phyloP scores from a whole-genome alignment of 2,329 filamentous ascomycete species.

The Pseudofabraea citricarpa region DNA sequence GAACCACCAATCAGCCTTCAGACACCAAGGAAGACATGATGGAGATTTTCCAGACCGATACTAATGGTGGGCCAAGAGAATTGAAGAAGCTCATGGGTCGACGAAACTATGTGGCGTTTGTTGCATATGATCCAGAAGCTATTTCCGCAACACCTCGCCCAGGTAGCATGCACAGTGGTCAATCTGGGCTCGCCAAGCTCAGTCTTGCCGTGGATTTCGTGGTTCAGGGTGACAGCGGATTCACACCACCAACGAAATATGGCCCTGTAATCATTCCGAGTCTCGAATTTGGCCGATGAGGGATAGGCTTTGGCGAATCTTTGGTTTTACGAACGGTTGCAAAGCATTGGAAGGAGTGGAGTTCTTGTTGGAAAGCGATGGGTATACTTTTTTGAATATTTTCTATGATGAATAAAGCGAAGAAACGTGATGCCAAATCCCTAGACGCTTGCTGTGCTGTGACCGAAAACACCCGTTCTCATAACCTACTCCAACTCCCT shows the following conservation, averaged over 20 bases:
- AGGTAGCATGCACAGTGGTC: constrained; percentile 27
- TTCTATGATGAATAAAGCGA: too few species aligned
- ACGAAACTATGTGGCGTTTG: constrained; percentile 86
- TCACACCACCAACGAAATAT: constrained; percentile 84
- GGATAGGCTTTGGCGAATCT: constrained; percentile 1
- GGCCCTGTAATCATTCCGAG: constrained; percentile 93
- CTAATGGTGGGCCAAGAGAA: constrained; percentile 76
- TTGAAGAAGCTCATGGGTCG: constrained; percentile 89
- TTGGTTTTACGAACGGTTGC: constrained; percentile 1
- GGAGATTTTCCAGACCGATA: constrained; percentile 96
- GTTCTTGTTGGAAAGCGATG: constrained; percentile 4
- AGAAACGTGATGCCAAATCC: too few species aligned
- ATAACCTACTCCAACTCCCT: not conserved
- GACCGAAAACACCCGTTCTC: not conserved
- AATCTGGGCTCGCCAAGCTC: constrained; percentile 56
- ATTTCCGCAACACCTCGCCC: constrained; percentile 23
- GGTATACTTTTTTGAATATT: not conserved
- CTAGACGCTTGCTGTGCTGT: not conserved
- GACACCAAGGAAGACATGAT: constrained; percentile 99
- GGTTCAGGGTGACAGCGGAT: constrained; percentile 85
- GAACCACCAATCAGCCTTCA: constrained; percentile 65
- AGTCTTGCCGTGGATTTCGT: constrained; percentile 95
- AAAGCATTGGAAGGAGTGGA: constrained; percentile 14
- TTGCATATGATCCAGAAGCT: constrained; percentile 89
- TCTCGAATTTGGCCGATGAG: constrained; percentile 65